Evolutionary conservation across 2,329 filamentous ascomycete genomes (phyloP), one percentile per base, ranked within the genome.

Genomic region (Colletotrichum cordylinicola): DNA sequence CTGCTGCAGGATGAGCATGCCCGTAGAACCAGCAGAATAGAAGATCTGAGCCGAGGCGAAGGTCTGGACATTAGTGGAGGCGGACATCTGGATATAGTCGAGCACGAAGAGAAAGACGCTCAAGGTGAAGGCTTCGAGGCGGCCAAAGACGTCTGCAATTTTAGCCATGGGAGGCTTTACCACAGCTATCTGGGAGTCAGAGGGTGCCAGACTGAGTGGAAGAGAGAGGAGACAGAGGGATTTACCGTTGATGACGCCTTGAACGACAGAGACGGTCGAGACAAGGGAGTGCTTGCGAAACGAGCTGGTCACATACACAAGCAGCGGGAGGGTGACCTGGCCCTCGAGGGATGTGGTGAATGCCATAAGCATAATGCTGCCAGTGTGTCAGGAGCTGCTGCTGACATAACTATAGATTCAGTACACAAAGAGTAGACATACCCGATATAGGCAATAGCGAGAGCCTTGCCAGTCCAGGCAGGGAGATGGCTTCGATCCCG

Each of bases 71-170:
- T 88, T 90, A 55, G 85, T 85, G 1, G 90, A 90, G 4, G 86
- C 83, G 4, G 91, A 90, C 84, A 91, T 90, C 78, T 90, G 87
- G 56, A 91, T 87, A 78, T 91, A 92, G 8, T 91, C 91, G 12
- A 91, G 82, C 1, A 89, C 85, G 79, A 88, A 91, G 16, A 92
- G 82, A n/a, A 88, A 65, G 43, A 92, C 86, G 4, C 87, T 88
- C 16, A 92, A 82, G 31, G 83, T 83, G 78, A 92, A 92, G 29
- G 90, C 90, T 79, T 92, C 90, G 48, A 91, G 87, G 33, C 91
- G 90, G 64, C 91, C 91, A 78, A 92, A 92, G 2, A 92, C 90
- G 78, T 92, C 90, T 55, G 90, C 90, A 48, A 92, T 85, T 80
- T 92, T 92, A 70, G 90, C 89, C 87, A 92, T 89, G 16, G 56